These are phyloP conservation scores for Zopfochytrium polystomum DNA, from an alignment of 371 early-diverging fungal genomes.

Conservation along the genomic window DNA sequence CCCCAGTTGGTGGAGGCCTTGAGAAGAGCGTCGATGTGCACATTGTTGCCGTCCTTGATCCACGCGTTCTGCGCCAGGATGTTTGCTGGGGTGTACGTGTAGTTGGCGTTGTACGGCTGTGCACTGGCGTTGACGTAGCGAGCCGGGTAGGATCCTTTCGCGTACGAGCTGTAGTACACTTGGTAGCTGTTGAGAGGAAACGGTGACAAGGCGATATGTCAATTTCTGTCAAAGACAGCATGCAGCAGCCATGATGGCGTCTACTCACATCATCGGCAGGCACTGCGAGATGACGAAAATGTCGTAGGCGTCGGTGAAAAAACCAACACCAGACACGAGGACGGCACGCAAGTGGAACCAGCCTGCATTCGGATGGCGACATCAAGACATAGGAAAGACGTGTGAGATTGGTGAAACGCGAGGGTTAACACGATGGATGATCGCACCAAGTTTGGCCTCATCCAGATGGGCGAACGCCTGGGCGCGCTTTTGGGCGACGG, in stretches of 20 bases:
- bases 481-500: constrained; percentile 10
- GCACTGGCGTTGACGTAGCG: constrained; percentile 4
- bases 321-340: constrained; percentile 80
- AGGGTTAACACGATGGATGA: no score
- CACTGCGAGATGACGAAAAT: constrained; percentile 77
- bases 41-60: not conserved
- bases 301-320: constrained; percentile 88
- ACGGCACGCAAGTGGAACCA: constrained; percentile 82
- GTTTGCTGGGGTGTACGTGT: constrained; percentile 2
- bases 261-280: constrained; percentile 8
- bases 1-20: constrained; percentile 84
- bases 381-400: no score
- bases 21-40: constrained; percentile 52
- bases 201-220: not conserved
- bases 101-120: not conserved
- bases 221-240: not conserved
- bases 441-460: constrained; percentile 29
- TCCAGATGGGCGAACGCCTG: constrained; percentile 31
- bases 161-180: constrained; percentile 53
- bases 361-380: no score
- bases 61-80: constrained; percentile 4
- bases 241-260: not conserved
- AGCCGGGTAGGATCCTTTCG: constrained; percentile 7
- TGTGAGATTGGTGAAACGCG: no score
- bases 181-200: constrained; percentile 41